Evolutionary conservation across 495 filamentous ascomycete species (phyloP), one percentile per base, ranked within the genome.

Genomic region (Penicillium riverlandense): DNA sequence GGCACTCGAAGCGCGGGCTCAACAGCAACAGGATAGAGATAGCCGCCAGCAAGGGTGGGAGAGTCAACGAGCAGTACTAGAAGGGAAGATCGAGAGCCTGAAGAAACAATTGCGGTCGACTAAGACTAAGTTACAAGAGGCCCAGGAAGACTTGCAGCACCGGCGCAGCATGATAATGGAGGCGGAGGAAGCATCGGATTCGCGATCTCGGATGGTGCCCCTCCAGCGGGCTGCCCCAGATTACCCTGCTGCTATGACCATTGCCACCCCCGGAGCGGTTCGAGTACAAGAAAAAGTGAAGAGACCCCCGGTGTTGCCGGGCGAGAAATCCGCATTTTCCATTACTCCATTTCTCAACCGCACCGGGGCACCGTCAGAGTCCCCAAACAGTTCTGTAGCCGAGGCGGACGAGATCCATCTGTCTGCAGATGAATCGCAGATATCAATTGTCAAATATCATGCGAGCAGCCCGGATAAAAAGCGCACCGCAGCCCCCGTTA

Each of bases 341-440:
- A 90, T 96, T 49, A 96, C 90, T 1, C 90, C 90, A 1, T 94
- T 90, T 62, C 67, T 96, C 28, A 94, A 91, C 67, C 83, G 86
- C 41, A 86, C 84, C 7, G 70, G 76, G 35, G 65, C 72, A n/a
- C 61, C 66, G 8, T 62, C 65, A 33, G 73, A 74, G 32, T 70
- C 70, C 36, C 59, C 72, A 8, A 48, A 41, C 22, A 66, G 58
- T 40, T 62, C 63, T 15, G 62, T 63, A 11, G 54, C 54, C 35
- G 60, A 67, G 11, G 41, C 55, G 12, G 50, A 64, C 41, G 61
- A 65, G 29, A 30, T 53, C n/a, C 38, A 48, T 2, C 37, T 37
- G 27, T 39, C 45, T 22, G 35, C 40, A 40, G 15, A 48, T 16
- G 40, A 40, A 12, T 11, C 6, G 6, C 37, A 12, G n/a, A 3